phyloP scores from a whole-genome alignment of 1,284 basidiomycete genomes.

The Pseudozyma sp. region DNA sequence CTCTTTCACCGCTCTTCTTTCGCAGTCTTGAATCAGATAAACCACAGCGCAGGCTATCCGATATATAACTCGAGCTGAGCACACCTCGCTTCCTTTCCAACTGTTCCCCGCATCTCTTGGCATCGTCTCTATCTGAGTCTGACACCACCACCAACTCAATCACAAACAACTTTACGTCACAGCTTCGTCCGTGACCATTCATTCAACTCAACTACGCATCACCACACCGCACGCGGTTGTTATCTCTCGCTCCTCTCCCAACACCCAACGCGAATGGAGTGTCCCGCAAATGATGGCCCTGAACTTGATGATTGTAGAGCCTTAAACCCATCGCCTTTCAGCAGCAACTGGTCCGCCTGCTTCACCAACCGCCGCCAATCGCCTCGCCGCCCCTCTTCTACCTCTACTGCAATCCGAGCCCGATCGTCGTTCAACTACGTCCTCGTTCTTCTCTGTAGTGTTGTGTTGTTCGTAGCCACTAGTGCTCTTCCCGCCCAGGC shows the following conservation, averaged over 20 bases:
- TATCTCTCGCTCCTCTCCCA: neutral
- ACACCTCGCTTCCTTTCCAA: neutral
- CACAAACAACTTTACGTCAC: constrained; percentile 1
- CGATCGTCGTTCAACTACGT: constrained; percentile 9
- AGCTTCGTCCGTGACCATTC: constrained; percentile 5
- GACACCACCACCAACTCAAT: neutral
- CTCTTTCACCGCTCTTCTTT: neutral
- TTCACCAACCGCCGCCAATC: constrained; percentile 32
- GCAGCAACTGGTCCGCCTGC: constrained; percentile 47
- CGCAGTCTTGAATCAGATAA: too few relatives aligned
- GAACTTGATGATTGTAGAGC: constrained; percentile 53
- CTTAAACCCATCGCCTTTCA: constrained; percentile 31
- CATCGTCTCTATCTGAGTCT: constrained; percentile 1
- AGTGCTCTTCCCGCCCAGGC: constrained; percentile 21
- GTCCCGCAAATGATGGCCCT: constrained; percentile 40
- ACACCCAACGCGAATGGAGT: constrained; percentile 43
- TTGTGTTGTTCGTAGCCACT: constrained; percentile 16
- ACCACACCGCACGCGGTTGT: constrained; percentile 3
- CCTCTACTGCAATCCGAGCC: neutral
- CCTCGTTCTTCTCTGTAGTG: constrained; percentile 15
- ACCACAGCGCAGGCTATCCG: neutral
- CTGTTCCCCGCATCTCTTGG: constrained; percentile 6
- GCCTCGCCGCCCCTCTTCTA: neutral
- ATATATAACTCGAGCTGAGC: constrained; percentile 9
- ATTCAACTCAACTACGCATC: constrained; percentile 1